Evolutionary conservation across 768 basidiomycete species (phyloP), one percentile per base, ranked within the genome.

Genomic region (Naematelia encephala): DNA sequence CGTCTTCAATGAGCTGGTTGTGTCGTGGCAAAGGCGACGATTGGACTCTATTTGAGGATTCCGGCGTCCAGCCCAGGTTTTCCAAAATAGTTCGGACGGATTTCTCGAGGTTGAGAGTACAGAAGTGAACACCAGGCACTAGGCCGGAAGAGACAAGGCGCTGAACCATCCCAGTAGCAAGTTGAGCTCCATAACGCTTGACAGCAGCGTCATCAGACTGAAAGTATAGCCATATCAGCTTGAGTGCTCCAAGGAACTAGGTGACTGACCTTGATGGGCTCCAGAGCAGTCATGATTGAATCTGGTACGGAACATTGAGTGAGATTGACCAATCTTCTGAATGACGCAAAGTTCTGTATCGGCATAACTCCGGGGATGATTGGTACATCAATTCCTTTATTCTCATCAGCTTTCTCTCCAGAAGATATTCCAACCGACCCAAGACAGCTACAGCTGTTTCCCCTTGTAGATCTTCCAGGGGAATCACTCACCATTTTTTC

Each of bases 351-450:
- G 22, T 90, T 97, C 73, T 98, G 96, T 56, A 99, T 91, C 0
- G 96, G 94, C 92, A 98, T 96, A 55, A 98, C 85, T 11, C 93
- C 91, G 8, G 96, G 91, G 60, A 99, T 87, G 65, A 99, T 85
- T 0, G 96, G 94, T 1, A 92, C 84, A 0, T 77, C 82, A 70
- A 99, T 91, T 28, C 93, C 96, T 93, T 69, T 45, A 1, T 1
- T 30, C 27, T 52, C 11, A 51, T 30, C 53, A 3, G 1, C 23
- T 10, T 19, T 3, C 51, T 12, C n/a, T 16, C n/a, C 4, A 3
- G 49, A 50, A 10, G 5, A 3, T 50, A 3, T n/a, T n/a, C n/a
- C n/a, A n/a, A n/a, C n/a, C n/a, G n/a, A n/a, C n/a, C n/a, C n/a
- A n/a, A n/a, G n/a, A n/a, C n/a, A n/a, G n/a, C n/a, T n/a, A n/a